Evolutionary conservation across 306 rosid genomes (phyloP).

Genomic region (Casuarina cunninghamiana): DNA sequence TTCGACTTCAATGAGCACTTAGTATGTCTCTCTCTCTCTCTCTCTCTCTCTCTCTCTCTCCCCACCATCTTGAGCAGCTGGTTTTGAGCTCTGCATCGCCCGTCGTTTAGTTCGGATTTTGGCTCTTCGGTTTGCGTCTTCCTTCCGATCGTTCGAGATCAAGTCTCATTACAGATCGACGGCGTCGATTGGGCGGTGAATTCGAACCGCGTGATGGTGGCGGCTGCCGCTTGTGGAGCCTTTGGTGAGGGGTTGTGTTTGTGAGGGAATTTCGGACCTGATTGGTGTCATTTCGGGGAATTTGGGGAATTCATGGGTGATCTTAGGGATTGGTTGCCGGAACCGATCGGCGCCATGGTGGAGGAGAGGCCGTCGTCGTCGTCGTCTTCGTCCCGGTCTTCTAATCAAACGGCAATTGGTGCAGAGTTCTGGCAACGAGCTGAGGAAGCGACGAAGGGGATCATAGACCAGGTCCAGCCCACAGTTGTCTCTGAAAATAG

Average conservation of each 20-base stretch:
- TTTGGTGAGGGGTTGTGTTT: not conserved
- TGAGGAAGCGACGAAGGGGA: slow-evolving; percentile 49
- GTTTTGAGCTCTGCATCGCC: slow-evolving; percentile 17
- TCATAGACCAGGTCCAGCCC: slow-evolving; percentile 50
- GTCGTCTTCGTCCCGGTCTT: slow-evolving; percentile 22
- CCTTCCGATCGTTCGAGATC: slow-evolving; percentile 22
- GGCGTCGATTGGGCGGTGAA: not conserved
- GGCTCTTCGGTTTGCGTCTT: not conserved
- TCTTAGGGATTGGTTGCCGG: slow-evolving; percentile 42
- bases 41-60: not conserved
- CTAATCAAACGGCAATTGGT: slow-evolving; percentile 25
- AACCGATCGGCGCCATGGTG: slow-evolving; percentile 31
- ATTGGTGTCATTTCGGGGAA: not conserved
- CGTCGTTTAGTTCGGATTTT: slow-evolving; percentile 11
- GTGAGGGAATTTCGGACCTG: not conserved
- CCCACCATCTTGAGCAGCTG: slow-evolving; percentile 21
- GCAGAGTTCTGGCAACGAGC: slow-evolving; percentile 40
- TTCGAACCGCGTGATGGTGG: slow-evolving; percentile 20
- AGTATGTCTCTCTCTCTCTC: not conserved
- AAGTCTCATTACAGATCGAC: slow-evolving; percentile 10
- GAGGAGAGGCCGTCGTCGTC: slow-evolving; percentile 34
- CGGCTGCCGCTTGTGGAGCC: slow-evolving; percentile 11
- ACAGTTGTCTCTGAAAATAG: slow-evolving; percentile 50
- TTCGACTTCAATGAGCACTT: slow-evolving; percentile 18
- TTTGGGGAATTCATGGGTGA: slow-evolving; percentile 43